Conservation (phyloP, 148 eudicot genomes). For the Euryodendron excelsum region DNA sequence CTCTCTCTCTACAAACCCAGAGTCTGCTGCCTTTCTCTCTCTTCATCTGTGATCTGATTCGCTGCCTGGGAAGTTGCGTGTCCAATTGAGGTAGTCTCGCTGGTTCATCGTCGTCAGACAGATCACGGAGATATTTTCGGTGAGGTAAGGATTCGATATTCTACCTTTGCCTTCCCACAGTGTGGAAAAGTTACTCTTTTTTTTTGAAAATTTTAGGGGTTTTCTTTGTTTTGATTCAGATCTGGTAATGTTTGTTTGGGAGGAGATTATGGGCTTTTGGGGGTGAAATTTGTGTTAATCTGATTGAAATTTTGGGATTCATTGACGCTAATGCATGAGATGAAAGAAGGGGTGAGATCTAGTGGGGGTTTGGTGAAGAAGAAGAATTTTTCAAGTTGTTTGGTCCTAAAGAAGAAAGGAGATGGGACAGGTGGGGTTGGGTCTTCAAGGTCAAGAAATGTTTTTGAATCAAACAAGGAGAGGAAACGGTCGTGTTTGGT, state of each 20-base stretch:
- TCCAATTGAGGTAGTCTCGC: not conserved
- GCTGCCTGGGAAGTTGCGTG: not conserved
- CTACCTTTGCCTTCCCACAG: not conserved
- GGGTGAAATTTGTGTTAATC: slow-evolving; percentile 23
- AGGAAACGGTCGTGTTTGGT: slow-evolving; percentile 56
- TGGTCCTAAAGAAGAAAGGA: slow-evolving; percentile 67
- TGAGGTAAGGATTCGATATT: slow-evolving; percentile 25
- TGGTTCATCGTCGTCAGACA: not conserved
- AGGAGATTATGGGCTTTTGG: not conserved
- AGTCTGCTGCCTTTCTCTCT: too few relatives aligned
- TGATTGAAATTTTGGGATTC: slow-evolving; percentile 5
- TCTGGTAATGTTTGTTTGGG: slow-evolving; percentile 27
- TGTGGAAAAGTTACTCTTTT: too few relatives aligned
- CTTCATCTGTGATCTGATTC: not conserved
- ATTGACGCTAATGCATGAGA: slow-evolving; percentile 34
- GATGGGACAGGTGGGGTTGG: slow-evolving; percentile 32
- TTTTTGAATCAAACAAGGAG: slow-evolving; percentile 36
- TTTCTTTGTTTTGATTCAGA: slow-evolving; percentile 28
- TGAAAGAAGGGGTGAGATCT: slow-evolving; percentile 57
- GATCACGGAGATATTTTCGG: not conserved
- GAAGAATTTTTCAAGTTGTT: slow-evolving; percentile 75
- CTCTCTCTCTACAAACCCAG: not conserved
- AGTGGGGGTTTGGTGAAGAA: slow-evolving; percentile 67
- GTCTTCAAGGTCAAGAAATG: slow-evolving; percentile 32
- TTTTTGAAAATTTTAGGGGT: slow-evolving; percentile 23